These are phyloP conservation scores for Ustilago lituana DNA, from an alignment of 1,284 basidiomycete genomes.

Conservation along the genomic window DNA sequence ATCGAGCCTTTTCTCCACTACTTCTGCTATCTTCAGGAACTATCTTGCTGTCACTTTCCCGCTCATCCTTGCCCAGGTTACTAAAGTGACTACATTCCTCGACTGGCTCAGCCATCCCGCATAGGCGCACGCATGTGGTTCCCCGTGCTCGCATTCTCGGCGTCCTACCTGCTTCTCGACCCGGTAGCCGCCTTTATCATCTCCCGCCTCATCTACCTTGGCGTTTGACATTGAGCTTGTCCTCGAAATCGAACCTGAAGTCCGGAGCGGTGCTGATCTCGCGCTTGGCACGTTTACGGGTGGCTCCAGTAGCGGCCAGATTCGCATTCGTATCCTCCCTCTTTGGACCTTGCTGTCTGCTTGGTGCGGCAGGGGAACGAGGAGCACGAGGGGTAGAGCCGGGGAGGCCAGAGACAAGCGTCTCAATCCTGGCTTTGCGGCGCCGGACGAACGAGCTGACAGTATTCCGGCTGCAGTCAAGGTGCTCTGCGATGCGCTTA, in stretches of 20 bases:
- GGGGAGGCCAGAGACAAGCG: not conserved
- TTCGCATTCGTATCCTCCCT: too few relatives aligned
- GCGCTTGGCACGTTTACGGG: too few relatives aligned
- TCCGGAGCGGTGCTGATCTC: too few relatives aligned
- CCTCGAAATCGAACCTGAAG: too few relatives aligned
- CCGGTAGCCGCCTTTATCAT: constrained; percentile 33
- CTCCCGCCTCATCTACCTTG: constrained; percentile 40
- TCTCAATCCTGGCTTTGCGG: not conserved
- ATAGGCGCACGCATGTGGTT: constrained; percentile 35
- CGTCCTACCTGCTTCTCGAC: constrained; percentile 41
- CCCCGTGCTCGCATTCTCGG: constrained; percentile 33
- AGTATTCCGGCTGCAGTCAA: not conserved
- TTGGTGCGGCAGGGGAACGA: too few relatives aligned
- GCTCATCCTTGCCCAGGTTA: not conserved
- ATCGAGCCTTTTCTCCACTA: too few relatives aligned
- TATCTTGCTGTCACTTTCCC: not conserved
- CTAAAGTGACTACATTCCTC: too few relatives aligned
- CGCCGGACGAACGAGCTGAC: constrained; percentile 6
- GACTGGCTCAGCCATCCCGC: too few relatives aligned
- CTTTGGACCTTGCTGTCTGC: too few relatives aligned
- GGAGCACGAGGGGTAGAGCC: too few relatives aligned
- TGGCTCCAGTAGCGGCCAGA: constrained; percentile 1
- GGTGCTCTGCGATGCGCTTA: constrained; percentile 3
- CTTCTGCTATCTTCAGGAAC: not conserved
- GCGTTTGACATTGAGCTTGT: too few relatives aligned